phyloP scores from a whole-genome alignment of 768 basidiomycete species.

The Termitomyces sp. region DNA sequence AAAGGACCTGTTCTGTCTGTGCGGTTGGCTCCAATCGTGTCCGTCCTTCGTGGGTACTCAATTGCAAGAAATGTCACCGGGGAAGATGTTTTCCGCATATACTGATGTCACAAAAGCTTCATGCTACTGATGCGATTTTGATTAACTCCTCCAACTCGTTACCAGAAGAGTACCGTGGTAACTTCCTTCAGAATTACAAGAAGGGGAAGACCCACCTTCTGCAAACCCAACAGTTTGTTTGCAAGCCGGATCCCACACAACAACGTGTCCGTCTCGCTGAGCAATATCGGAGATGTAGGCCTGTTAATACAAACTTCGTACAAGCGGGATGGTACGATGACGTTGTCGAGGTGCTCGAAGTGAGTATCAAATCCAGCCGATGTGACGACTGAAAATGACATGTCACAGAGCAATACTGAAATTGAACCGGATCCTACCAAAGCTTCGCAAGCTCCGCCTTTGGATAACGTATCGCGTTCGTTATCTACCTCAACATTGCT shows the following conservation, averaged over 20 bases:
- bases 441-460: neutral
- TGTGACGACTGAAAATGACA: neutral
- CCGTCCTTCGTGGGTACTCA: slow-evolving; percentile 17
- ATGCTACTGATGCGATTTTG: slow-evolving; percentile 33
- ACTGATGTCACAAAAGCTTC: slow-evolving; percentile 23
- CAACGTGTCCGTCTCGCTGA: slow-evolving; percentile 42
- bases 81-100: slow-evolving; percentile 33
- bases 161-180: slow-evolving; percentile 22
- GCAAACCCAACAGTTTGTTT: slow-evolving; percentile 25
- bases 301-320: slow-evolving; percentile 33
- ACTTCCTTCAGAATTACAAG: slow-evolving; percentile 14
- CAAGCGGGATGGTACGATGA: slow-evolving; percentile 62
- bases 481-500: neutral
- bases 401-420: neutral
- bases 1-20: slow-evolving; percentile 10
- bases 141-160: slow-evolving; percentile 16
- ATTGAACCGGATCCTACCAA: too few relatives aligned
- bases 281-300: slow-evolving; percentile 41
- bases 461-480: neutral
- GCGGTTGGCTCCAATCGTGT: slow-evolving; percentile 11
- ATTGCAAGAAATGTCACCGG: slow-evolving; percentile 36
- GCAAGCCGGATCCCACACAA: slow-evolving; percentile 22
- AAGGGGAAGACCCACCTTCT: slow-evolving; percentile 10
- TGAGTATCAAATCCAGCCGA: neutral
- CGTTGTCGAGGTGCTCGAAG: slow-evolving; percentile 5